Evolutionary conservation across 208 protist genomes (phyloP), one percentile per base, ranked within the genome.

Genomic region (Herpetomonas tarakana): DNA sequence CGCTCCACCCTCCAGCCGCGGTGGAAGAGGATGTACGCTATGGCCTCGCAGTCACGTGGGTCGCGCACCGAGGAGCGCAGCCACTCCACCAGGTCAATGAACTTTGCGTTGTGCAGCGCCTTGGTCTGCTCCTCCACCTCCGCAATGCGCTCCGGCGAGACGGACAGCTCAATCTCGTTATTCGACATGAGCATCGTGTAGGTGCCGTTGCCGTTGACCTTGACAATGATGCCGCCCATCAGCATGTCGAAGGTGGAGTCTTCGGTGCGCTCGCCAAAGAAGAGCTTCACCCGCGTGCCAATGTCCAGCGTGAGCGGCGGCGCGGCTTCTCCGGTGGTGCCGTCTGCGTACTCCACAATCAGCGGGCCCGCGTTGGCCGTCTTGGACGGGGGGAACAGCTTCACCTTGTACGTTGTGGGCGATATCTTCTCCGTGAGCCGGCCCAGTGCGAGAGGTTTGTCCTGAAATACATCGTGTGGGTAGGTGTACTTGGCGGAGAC

Each of bases 1-100:
- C 75, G 72, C 67, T 91, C 79, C 47, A 78, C 79, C 9, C 88
- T 76, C 88, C 88, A 94, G 19, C 88, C 88, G 44, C 82, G 78
- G 29, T 77, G 71, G 66, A 78, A 94, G 41, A 94, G 82, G 51
- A 91, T 83, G 50, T 81, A 80, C 28, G 84, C 78, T 1, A 78
- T 76, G 31, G 78, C 79, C 50, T 91, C 76, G 18, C 76, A 67
- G 54, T 94, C 88, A 7, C 77, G 71, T 0, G 57, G 52, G 54
- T 94, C 84, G n/a, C 68, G 71, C 51, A 86, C 75, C 50, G 70
- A 81, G 30, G 76, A 78, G 22, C 73, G 75, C 58, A 94, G 62
- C 88, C 88, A 94, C 44, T 62, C 77, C 16, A 90, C 53, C 14
- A 94, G 49, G 30, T 79, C 78, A 22, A 83, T 67, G 49, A 87